These are phyloP conservation scores for Penicillium janthinellum DNA, from an alignment of 2,329 filamentous ascomycete genomes.

Conservation along the genomic window DNA sequence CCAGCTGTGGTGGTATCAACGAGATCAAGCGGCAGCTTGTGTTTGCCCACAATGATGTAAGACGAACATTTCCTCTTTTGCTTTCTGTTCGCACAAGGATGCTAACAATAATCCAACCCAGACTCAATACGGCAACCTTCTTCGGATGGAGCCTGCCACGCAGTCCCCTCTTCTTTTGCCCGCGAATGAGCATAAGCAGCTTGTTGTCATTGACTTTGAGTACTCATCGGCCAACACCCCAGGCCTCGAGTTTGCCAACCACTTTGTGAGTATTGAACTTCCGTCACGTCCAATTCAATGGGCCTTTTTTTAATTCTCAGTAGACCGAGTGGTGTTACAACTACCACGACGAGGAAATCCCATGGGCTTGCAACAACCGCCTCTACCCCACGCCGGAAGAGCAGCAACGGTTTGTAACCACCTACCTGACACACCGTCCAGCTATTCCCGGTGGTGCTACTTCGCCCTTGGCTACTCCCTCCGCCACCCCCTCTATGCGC, in stretches of 20 bases:
- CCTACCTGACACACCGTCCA: slow-evolving; percentile 82
- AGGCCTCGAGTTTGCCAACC: slow-evolving; percentile 92
- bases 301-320: slow-evolving; percentile 14
- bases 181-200: slow-evolving; percentile 90
- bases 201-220: slow-evolving; percentile 97
- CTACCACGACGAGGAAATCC: slow-evolving; percentile 72
- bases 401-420: slow-evolving; percentile 79
- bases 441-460: slow-evolving; percentile 39
- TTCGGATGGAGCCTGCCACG: slow-evolving; percentile 69
- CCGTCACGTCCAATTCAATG: neutral
- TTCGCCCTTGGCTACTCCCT: slow-evolving; percentile 33
- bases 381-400: slow-evolving; percentile 78
- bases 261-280: slow-evolving; percentile 66
- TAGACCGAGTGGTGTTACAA: slow-evolving; percentile 95
- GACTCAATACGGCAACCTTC: slow-evolving; percentile 98
- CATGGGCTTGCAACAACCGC: slow-evolving; percentile 68
- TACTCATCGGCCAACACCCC: slow-evolving; percentile 88
- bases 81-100: neutral
- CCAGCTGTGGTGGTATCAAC: slow-evolving; percentile 67
- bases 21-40: slow-evolving; percentile 74
- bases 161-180: slow-evolving; percentile 86
- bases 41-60: slow-evolving; percentile 96
- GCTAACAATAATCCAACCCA: slow-evolving; percentile 41
- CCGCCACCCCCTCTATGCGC: slow-evolving; percentile 51
- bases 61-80: slow-evolving; percentile 34